A percentile compares a stretch with the other conserved stretches of the same genome.
Conservation (phyloP, 2,329 filamentous ascomycete genomes). For the Cadophora sp. region DNA sequence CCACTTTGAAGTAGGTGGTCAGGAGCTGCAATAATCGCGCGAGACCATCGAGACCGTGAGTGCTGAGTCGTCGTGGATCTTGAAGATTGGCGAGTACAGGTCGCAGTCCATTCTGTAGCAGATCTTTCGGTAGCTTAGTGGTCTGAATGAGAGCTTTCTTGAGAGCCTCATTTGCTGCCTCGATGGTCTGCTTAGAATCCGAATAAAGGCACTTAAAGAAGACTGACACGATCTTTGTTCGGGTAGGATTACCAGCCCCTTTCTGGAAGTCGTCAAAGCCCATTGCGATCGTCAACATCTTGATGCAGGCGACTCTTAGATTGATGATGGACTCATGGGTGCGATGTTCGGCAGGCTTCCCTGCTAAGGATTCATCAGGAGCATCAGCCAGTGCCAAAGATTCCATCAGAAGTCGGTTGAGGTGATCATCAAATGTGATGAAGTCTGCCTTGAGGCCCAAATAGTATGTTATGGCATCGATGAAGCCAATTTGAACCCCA, state of each 20-base stretch:
- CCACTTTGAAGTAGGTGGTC: conserved; percentile 98
- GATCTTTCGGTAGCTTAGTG: conserved; percentile 91
- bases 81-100: conserved; percentile 97
- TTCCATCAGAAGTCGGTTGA: conserved; percentile 91
- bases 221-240: conserved; percentile 82
- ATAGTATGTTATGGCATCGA: conserved; percentile 96
- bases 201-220: conserved; percentile 99
- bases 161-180: conserved; percentile 89
- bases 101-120: conserved; percentile 90
- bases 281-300: conserved; percentile 91
- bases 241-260: conserved; percentile 69
- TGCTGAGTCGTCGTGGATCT: conserved; percentile 87
- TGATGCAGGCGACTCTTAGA: conserved; percentile 90
- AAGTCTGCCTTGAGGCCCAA: conserved; percentile 88
- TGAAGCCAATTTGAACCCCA: conserved; percentile 94
- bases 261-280: conserved; percentile 90
- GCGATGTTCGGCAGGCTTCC: conserved; percentile 92
- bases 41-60: conserved; percentile 88
- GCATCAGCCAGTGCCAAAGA: conserved; percentile 93
- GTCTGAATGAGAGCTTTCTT: conserved; percentile 87
- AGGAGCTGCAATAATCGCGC: conserved; percentile 87
- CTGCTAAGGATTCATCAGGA: conserved; percentile 87
- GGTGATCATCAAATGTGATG: conserved; percentile 87
- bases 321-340: conserved; percentile 96
- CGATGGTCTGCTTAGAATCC: conserved; percentile 89